Percentiles rank a stretch among this genome's conserved stretches.
Conservation (phyloP, 169 alveolate genomes). For the Besnoitia besnoiti region DNA sequence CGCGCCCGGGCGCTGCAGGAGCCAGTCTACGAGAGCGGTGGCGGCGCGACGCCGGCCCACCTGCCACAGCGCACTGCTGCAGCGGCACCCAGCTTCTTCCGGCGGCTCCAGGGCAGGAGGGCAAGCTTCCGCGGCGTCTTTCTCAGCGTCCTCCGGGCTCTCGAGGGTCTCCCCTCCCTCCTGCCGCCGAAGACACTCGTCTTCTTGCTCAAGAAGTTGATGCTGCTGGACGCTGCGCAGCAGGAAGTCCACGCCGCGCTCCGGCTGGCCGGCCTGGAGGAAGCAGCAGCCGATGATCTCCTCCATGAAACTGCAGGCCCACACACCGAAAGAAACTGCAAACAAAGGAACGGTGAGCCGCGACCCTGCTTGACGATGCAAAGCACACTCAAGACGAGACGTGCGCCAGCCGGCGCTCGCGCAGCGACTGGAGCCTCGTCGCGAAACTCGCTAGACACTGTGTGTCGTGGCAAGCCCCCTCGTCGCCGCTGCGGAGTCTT, state of each 20-base stretch:
- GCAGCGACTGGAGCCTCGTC: too few relatives aligned
- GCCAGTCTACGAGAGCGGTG: conserved; percentile 30
- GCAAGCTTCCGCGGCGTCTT: not conserved
- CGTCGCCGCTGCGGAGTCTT: too few relatives aligned
- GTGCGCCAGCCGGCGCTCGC: too few relatives aligned
- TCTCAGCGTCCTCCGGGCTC: not conserved
- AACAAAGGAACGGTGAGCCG: too few relatives aligned
- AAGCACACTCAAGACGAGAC: too few relatives aligned
- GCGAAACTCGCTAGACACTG: too few relatives aligned
- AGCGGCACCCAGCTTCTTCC: conserved; percentile 26
- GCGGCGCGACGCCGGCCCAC: not conserved
- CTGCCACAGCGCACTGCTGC: conserved; percentile 38
- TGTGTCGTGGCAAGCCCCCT: too few relatives aligned
- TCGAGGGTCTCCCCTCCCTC: not conserved
- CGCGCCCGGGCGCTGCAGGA: not conserved
- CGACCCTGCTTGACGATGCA: too few relatives aligned
- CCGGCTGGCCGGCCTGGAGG: conserved; percentile 28
- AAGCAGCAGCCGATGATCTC: conserved; percentile 22
- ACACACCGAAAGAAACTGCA: not conserved
- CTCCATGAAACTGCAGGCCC: not conserved
- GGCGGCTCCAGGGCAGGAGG: not conserved
- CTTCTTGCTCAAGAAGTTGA: conserved; percentile 11
- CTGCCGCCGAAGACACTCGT: not conserved
- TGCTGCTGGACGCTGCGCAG: conserved; percentile 9
- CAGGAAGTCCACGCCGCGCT: conserved; percentile 14